Percentiles rank a stretch among this genome's conserved stretches.
Conservation (phyloP, 2,329 filamentous ascomycete genomes). For the Dothidotthia symphoricarpi region DNA sequence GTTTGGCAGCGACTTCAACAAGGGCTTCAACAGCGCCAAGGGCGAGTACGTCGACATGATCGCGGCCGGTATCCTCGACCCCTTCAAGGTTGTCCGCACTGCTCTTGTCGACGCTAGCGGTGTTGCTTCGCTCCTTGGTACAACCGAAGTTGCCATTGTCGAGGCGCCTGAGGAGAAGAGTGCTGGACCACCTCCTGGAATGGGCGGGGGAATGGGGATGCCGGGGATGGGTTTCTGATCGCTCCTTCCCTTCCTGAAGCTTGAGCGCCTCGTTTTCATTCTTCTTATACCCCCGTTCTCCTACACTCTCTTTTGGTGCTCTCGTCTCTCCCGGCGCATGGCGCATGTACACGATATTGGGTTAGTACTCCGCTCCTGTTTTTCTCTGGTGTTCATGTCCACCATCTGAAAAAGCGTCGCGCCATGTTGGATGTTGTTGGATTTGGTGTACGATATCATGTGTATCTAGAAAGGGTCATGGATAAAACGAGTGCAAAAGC, state of each 20-base stretch:
- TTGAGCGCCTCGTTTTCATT: slow-evolving; percentile 25
- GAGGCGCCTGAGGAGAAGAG: slow-evolving; percentile 93
- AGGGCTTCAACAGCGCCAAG: slow-evolving; percentile 93
- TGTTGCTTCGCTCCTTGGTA: slow-evolving; percentile 94
- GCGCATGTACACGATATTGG: slow-evolving; percentile 37
- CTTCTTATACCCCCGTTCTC: slow-evolving; percentile 31
- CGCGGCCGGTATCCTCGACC: slow-evolving; percentile 90
- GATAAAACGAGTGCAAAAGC: slow-evolving; percentile 34
- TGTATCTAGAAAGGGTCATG: slow-evolving; percentile 32
- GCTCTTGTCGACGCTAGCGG: slow-evolving; percentile 92
- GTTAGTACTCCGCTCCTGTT: slow-evolving; percentile 40
- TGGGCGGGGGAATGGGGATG: slow-evolving; percentile 62
- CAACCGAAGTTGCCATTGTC: slow-evolving; percentile 96
- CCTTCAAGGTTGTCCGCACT: slow-evolving; percentile 98
- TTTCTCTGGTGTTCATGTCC: slow-evolving; percentile 25
- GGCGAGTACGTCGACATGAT: slow-evolving; percentile 99
- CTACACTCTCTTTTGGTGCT: slow-evolving; percentile 37
- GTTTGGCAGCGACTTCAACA: slow-evolving; percentile 90
- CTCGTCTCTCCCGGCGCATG: slow-evolving; percentile 30
- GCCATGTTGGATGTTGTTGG: slow-evolving; percentile 29
- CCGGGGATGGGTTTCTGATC: too few species aligned
- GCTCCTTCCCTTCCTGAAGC: too few species aligned
- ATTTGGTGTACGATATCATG: slow-evolving; percentile 39
- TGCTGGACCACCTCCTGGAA: slow-evolving; percentile 32
- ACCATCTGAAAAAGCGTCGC: slow-evolving; percentile 37